phyloP scores from a whole-genome alignment of 768 basidiomycete species.

The Phanerochaete carnosa region DNA sequence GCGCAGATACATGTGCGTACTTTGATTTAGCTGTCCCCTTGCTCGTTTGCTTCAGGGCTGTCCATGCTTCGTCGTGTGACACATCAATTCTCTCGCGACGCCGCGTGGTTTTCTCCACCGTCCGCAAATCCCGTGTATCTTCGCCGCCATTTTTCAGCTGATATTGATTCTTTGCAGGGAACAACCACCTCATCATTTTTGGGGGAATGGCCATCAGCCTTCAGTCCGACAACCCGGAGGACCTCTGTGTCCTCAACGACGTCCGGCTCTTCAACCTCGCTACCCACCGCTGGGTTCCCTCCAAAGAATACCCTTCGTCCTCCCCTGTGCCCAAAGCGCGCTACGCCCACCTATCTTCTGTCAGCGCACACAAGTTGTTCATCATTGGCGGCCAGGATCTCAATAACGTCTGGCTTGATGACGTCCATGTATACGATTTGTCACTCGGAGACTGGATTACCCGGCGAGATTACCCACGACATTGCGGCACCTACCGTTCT shows the following conservation, averaged over 20 bases:
- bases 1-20: constrained; percentile 74
- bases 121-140: not conserved
- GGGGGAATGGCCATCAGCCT: constrained; percentile 91
- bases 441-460: constrained; percentile 71
- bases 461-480: constrained; percentile 78
- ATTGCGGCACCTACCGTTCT: constrained; percentile 94
- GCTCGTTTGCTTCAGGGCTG: not conserved
- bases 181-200: constrained; percentile 87
- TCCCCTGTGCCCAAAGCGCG: constrained; percentile 73
- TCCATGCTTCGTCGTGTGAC: not conserved
- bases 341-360: constrained; percentile 91
- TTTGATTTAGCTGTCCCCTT: not conserved
- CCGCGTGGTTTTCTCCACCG: not conserved
- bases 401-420: constrained; percentile 90
- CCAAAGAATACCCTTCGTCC: constrained; percentile 27
- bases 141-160: constrained; percentile 6
- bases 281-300: constrained; percentile 67
- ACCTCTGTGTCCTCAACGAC: constrained; percentile 90
- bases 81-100: not conserved
- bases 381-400: constrained; percentile 96
- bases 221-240: constrained; percentile 67
- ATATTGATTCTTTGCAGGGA: constrained; percentile 48
- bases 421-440: constrained; percentile 88
- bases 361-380: constrained; percentile 80
- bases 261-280: constrained; percentile 84